phyloP scores from a whole-genome alignment of 371 early-diverging fungal species.

The Smittium mucronatum region DNA sequence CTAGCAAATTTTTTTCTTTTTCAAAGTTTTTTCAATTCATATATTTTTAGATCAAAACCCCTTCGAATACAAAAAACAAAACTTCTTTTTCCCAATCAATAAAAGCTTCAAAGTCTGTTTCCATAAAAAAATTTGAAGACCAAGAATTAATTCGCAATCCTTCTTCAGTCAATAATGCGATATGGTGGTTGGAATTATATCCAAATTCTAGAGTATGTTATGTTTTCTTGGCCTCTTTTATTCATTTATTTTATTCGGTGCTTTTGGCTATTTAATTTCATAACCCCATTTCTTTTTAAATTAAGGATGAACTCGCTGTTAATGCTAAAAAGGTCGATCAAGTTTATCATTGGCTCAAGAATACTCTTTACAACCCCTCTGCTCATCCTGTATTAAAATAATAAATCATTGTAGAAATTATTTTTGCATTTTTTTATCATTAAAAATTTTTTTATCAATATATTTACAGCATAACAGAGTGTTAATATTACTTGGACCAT shows the following conservation, averaged over 20 bases:
- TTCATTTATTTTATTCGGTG: background rate
- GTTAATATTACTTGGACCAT: conserved; percentile 53
- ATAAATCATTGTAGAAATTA: background rate
- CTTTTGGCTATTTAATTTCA: too few species aligned
- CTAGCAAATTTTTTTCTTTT: background rate
- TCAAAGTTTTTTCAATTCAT: background rate
- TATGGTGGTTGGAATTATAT: conserved; percentile 10
- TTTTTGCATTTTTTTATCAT: background rate
- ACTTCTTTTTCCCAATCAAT: background rate
- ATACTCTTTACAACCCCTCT: conserved; percentile 14
- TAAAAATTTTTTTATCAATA: background rate
- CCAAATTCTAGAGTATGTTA: conserved; percentile 5
- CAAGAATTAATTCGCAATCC: background rate
- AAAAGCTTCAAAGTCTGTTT: background rate
- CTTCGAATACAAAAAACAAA: background rate
- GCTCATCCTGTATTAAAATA: conserved; percentile 5
- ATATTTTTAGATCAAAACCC: background rate
- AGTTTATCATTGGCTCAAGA: conserved; percentile 42
- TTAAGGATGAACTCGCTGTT: conserved; percentile 40
- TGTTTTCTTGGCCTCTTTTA: background rate
- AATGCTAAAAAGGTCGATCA: conserved; percentile 38
- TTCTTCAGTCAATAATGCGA: background rate
- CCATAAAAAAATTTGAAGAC: background rate
- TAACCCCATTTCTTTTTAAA: background rate
- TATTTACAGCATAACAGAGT: conserved; percentile 22